These are phyloP conservation scores for Paramecium tetraurelia DNA, from an alignment of 73 alveolate genomes.

Conservation along the genomic window DNA sequence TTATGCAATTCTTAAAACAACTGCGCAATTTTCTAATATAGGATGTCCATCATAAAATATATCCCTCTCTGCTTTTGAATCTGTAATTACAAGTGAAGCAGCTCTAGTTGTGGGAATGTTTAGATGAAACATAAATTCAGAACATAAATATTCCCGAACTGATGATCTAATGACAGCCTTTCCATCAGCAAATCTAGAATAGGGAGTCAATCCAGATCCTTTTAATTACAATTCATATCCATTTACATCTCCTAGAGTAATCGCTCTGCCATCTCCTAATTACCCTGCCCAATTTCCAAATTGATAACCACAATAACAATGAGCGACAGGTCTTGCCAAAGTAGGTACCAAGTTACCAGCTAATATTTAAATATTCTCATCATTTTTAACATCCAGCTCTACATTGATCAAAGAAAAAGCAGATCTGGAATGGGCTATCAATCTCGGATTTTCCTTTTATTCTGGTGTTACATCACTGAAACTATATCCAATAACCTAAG, in stretches of 20 bases:
- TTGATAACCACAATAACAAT: slow-evolving; percentile 80
- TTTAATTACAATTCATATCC: slow-evolving; percentile 76
- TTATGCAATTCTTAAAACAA: slow-evolving; percentile 80
- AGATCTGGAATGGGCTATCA: background rate
- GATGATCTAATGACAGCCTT: slow-evolving; percentile 88
- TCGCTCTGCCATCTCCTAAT: slow-evolving; percentile 88
- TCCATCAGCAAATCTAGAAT: slow-evolving; percentile 88
- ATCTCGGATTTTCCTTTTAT: slow-evolving; percentile 5
- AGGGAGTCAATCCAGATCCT: slow-evolving; percentile 92
- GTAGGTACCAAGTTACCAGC: slow-evolving; percentile 63
- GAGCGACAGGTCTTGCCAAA: slow-evolving; percentile 69
- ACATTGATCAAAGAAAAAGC: slow-evolving; percentile 23
- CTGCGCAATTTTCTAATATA: slow-evolving; percentile 74
- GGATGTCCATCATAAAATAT: slow-evolving; percentile 69
- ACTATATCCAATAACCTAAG: background rate
- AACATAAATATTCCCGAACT: slow-evolving; percentile 85
- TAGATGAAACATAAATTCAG: slow-evolving; percentile 82
- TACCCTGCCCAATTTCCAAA: slow-evolving; percentile 81
- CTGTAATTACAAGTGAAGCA: slow-evolving; percentile 71
- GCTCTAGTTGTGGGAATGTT: slow-evolving; percentile 82
- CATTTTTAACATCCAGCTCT: background rate
- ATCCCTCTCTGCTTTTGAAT: slow-evolving; percentile 74
- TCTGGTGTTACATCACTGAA: slow-evolving; percentile 10
- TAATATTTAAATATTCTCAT: slow-evolving; percentile 56
- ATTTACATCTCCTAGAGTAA: slow-evolving; percentile 71